Base-by-base conservation (phyloP, 2,329 filamentous ascomycete genomes). In the Exophiala oligosperma region DNA sequence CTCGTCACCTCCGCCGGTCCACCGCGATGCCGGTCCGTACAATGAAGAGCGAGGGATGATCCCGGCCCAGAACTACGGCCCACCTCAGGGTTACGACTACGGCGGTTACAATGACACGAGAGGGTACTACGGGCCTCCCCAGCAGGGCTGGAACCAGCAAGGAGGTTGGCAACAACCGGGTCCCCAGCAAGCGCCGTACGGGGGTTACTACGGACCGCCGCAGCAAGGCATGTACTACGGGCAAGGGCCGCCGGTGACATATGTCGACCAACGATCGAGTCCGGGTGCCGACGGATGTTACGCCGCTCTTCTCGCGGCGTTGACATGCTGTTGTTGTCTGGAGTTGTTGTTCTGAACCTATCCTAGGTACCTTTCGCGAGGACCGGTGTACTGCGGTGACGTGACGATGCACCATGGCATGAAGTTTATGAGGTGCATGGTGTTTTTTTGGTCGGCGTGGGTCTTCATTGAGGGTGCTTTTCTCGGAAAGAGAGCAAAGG, bases 261-360 rank as follows among this genome's bases (percentile, higher is more conserved):
- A 77, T 58, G 64, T 54, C 8, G 60, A 64, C 41, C 21, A 71
- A 35, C 70, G 74, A 57, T 62, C 70, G 62, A 61, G 70, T 61
- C 64, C 69, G 4, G 70, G 59, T 2, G 67, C 71, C 7, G 72
- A 70, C 3, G 78, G 78, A 1, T 67, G 79, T 35, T 71, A 77
- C 38, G 74, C 74, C 2, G 78, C 73, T 14, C 62, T 78, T 44
- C 67, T 78, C 59, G 79, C 73, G 8, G 73, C 71, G 54, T 61
- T 80, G 68, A 78, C 79, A 38, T 80, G 78, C 65, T 81, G 79
- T 64, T 81, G 79, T 65, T 81, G 79, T 72, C 73, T 81, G 70
- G 79, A 81, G 63, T 73, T 77, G 60, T 67, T 81, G 66, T 79
- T 80, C 64, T 80, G 77, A 65, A 37, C 5, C 8, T 14, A 14